These are phyloP conservation scores for Lathyrus tuberosus DNA, from an alignment of 306 rosid species.

Conservation along the genomic window DNA sequence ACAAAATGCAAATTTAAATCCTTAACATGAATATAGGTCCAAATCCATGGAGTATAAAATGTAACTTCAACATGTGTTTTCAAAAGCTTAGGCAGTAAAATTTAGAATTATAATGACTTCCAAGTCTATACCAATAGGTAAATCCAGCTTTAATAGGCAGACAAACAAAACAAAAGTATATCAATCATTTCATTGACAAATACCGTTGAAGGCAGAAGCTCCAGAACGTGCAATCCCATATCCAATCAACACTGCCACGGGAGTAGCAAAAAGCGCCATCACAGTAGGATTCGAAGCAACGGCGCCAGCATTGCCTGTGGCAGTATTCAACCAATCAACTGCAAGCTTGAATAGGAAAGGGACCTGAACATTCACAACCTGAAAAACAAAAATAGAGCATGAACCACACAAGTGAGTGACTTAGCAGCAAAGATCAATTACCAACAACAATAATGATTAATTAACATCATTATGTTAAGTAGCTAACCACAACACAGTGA, in stretches of 20 bases:
- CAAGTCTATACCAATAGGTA: slow-evolving; percentile 15
- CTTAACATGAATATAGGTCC: slow-evolving; percentile 27
- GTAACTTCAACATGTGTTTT: not conserved
- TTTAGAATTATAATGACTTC: slow-evolving; percentile 25
- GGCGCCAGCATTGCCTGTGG: slow-evolving; percentile 64
- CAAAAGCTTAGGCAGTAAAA: slow-evolving; percentile 18
- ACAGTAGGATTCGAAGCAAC: slow-evolving; percentile 64
- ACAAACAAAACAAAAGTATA: slow-evolving; percentile 42
- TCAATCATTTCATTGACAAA: slow-evolving; percentile 57
- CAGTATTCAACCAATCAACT: slow-evolving; percentile 83
- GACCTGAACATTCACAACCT: slow-evolving; percentile 96
- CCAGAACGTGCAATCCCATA: slow-evolving; percentile 93
- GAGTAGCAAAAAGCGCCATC: slow-evolving; percentile 77
- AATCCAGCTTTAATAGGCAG: slow-evolving; percentile 20
- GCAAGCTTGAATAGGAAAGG: slow-evolving; percentile 97
- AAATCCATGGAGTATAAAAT: slow-evolving; percentile 24
- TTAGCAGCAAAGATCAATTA: slow-evolving; percentile 20
- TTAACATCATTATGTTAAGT: slow-evolving; percentile 19
- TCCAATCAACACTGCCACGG: slow-evolving; percentile 83
- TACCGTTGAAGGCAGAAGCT: slow-evolving; percentile 96
- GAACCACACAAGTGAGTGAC: slow-evolving; percentile 11
- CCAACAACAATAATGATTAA: slow-evolving; percentile 21
- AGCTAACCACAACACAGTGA: slow-evolving; percentile 27
- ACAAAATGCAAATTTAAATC: slow-evolving; percentile 8
- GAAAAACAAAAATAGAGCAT: slow-evolving; percentile 31